Evolutionary conservation across 345 rosid species (phyloP).

Genomic region (Gossypium sturtianum): DNA sequence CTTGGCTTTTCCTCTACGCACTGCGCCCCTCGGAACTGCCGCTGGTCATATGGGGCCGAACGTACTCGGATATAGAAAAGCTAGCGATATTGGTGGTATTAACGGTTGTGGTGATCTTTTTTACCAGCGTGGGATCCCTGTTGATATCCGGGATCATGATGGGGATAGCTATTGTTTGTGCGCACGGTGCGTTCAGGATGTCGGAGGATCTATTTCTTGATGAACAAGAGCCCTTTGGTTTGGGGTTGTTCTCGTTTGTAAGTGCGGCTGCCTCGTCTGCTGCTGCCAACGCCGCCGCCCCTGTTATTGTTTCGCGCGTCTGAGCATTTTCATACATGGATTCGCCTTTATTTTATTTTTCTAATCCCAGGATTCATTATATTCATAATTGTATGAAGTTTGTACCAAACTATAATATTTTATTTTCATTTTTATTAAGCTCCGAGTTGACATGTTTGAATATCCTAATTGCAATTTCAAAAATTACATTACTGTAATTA

Average conservation of each 20-base stretch:
- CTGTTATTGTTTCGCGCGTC: slow-evolving; percentile 27
- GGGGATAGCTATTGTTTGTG: slow-evolving; percentile 35
- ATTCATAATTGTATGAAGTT: no score
- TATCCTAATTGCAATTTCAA: no score
- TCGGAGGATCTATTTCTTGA: slow-evolving; percentile 53
- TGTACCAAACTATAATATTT: no score
- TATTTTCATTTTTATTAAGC: no score
- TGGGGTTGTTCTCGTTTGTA: slow-evolving; percentile 32
- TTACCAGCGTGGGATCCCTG: slow-evolving; percentile 48
- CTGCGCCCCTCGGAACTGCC: slow-evolving; percentile 47
- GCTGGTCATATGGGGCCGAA: slow-evolving; percentile 34
- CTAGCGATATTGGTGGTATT: slow-evolving; percentile 28
- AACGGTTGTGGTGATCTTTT: slow-evolving; percentile 43
- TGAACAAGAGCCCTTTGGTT: slow-evolving; percentile 36
- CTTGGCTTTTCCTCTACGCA: slow-evolving; percentile 47
- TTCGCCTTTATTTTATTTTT: no score
- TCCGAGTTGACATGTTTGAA: no score
- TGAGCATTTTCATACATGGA: slow-evolving; percentile 8
- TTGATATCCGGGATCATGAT: slow-evolving; percentile 32
- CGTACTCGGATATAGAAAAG: slow-evolving; percentile 40
- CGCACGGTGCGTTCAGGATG: slow-evolving; percentile 40
- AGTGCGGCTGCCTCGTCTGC: slow-evolving; percentile 32
- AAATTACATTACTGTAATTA: no score
- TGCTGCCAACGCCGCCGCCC: slow-evolving; percentile 25
- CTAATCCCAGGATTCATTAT: no score